Evolutionary conservation across 1,139 yeast species (phyloP), one percentile per base, ranked within the genome.

Genomic region (Nakaseomyces glabratus): DNA sequence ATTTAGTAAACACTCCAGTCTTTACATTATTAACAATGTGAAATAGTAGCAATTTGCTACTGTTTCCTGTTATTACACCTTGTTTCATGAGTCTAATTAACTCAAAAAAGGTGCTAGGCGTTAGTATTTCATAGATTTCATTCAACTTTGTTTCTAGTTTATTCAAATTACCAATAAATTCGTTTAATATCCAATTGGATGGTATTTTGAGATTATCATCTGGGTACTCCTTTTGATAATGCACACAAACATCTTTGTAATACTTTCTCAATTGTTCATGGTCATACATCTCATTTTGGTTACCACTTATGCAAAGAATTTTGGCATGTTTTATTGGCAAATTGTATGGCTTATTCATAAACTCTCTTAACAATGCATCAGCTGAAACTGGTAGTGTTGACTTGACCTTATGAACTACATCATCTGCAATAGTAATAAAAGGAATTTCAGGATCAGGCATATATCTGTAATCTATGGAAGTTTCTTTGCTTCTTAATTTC

Each of bases 361-460:
- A 58, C 24, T 55, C 58, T n/a, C 58, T 57, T 20, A 85, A 55
- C 3, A 73, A 57, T 4, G 62, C 62, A 38, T 82, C 93, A 0
- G 95, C 93, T 2, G 78, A 59, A 17, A 60, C 66, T 0, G 93
- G 90, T 36, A 86, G 54, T 0, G 44, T 38, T 0, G 51, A 37
- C 12, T 48, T 46, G 1, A 85, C 58, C 1, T 58, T 48, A 0
- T 57, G 53, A 1, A 68, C 45, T 2, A 73, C 53, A 4, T 65
- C 65, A 0, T 56, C 43, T 28, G 71, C 63, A 8, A 90, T 56
- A 2, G 38, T 16, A 4, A 88, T 61, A 0, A 62, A 60, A 0
- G 93, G 86, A 16, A 90, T 61, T 53, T 93, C 98, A 1, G 94
- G 82, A 52, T 90, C 98, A 0, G 97, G 96, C 68, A 90, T 80